Evolutionary conservation across 306 rosid species (phyloP).

Genomic region (Lathyrus sativus): DNA sequence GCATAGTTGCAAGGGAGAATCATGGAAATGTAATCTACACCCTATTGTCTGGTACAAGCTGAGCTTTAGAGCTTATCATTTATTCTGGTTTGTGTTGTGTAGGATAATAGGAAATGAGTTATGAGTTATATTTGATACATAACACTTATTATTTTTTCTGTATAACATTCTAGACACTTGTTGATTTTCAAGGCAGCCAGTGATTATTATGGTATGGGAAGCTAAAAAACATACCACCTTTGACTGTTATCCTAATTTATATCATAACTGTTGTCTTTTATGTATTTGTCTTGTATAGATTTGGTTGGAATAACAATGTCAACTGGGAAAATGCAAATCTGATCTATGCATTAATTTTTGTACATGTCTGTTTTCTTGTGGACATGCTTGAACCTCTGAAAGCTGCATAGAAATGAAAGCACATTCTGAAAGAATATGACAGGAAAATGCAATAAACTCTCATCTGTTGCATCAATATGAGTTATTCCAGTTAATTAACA

Average conservation of each 20-base stretch:
- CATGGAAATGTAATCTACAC: slow-evolving; percentile 9
- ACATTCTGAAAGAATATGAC: neutral
- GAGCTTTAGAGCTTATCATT: neutral
- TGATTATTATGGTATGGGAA: neutral
- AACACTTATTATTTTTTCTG: neutral
- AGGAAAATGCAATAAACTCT: neutral
- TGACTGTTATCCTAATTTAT: no score
- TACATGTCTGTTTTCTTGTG: no score
- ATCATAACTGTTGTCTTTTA: no score
- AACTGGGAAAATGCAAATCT: neutral
- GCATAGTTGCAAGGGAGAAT: neutral
- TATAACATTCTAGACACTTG: neutral
- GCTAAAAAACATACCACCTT: neutral
- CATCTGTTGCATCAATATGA: neutral
- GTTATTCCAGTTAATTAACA: neutral
- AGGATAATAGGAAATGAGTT: neutral
- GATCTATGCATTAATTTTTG: no score
- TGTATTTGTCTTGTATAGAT: neutral
- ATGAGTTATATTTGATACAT: neutral
- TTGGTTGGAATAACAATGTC: neutral
- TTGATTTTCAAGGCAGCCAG: neutral
- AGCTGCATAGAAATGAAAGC: neutral
- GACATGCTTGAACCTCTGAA: neutral
- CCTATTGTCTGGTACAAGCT: neutral
- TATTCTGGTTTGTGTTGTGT: neutral